These are phyloP conservation scores for Scenedesmus sp. DNA, from an alignment of 163 green algal genomes.

Conservation along the genomic window DNA sequence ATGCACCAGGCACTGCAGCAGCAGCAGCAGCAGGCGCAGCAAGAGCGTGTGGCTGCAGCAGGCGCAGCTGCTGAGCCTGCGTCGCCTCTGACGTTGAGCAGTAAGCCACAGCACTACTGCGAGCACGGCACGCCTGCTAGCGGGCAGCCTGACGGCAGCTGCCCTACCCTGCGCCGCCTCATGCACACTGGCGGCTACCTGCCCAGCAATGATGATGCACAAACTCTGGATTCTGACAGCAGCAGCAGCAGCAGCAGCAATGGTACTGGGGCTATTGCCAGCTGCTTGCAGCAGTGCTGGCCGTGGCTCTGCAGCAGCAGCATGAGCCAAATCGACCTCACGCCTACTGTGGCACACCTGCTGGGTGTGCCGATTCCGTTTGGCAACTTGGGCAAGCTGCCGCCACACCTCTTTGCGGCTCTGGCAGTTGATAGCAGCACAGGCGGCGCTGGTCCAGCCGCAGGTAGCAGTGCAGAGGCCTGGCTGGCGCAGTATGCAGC, in stretches of 20 bases:
- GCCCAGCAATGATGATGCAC: not conserved
- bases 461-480: not conserved
- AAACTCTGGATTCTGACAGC: not conserved
- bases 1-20: conserved; percentile 23
- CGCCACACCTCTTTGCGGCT: conserved; percentile 62
- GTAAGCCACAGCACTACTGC: not conserved
- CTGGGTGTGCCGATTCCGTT: conserved; percentile 92
- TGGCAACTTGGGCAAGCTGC: conserved; percentile 83
- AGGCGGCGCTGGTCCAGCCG: not conserved
- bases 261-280: conserved; percentile 35
- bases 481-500: conserved; percentile 41
- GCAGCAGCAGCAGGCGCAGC: not conserved
- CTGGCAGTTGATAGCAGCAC: conserved; percentile 6
- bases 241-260: not conserved
- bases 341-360: conserved; percentile 83
- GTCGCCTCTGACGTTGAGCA: not conserved
- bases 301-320: conserved; percentile 53
- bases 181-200: conserved; percentile 10
- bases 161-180: not conserved
- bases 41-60: not conserved
- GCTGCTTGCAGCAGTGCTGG: conserved; percentile 14
- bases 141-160: not conserved
- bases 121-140: not conserved
- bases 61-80: not conserved
- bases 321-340: conserved; percentile 90